Conservation (phyloP, 495 filamentous ascomycete species). For the Lasiosphaeria ovina region DNA sequence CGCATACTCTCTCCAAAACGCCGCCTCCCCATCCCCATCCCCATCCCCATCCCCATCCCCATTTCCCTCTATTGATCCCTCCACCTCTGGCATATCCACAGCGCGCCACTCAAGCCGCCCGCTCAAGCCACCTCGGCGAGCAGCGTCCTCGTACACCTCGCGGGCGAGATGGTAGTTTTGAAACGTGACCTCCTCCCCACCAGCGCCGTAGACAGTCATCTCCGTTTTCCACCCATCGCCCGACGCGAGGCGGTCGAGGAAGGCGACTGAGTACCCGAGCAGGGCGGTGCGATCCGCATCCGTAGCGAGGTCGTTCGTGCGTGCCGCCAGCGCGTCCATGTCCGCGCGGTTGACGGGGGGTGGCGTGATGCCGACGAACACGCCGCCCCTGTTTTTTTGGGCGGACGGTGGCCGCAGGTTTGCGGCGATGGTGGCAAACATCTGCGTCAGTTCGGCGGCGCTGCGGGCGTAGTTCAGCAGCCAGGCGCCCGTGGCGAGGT, state of each 20-base stretch:
- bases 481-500: constrained; percentile 40
- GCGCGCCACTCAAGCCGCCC: constrained; percentile 23
- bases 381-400: constrained; percentile 15
- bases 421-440: constrained; percentile 34
- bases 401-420: constrained; percentile 28
- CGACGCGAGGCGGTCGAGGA: neutral
- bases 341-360: constrained; percentile 11
- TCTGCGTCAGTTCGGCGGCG: constrained; percentile 24
- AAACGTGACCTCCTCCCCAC: constrained; percentile 10
- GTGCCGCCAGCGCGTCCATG: constrained; percentile 10
- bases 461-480: constrained; percentile 41
- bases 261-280: neutral
- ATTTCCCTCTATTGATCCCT: neutral
- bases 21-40: neutral
- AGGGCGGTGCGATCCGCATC: neutral
- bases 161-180: constrained; percentile 23
- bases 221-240: neutral
- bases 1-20: no score
- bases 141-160: constrained; percentile 23
- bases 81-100: constrained; percentile 26
- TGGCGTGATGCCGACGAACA: constrained; percentile 34
- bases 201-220: neutral
- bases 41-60: constrained; percentile 9
- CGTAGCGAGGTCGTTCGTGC: neutral
- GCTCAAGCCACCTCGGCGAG: constrained; percentile 21